Conservation (phyloP, 2,329 filamentous ascomycete species). For the Whalleya microplaca region DNA sequence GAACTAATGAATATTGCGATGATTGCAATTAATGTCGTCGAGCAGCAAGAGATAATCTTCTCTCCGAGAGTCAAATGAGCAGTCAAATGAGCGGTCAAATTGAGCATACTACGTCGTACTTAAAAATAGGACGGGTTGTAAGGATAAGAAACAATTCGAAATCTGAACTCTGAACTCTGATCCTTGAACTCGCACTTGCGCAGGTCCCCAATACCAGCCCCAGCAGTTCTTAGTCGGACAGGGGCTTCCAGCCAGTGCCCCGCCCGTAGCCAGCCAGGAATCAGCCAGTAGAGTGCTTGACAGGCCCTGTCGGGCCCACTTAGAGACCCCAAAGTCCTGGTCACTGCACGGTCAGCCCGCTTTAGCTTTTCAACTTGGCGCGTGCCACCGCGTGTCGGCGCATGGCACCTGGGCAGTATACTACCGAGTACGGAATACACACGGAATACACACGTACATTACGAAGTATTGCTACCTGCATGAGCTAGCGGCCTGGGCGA, state of each 20-base stretch:
- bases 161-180: no score
- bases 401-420: slow-evolving; percentile 11
- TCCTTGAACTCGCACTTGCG: no score
- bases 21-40: neutral
- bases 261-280: no score
- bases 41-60: no score
- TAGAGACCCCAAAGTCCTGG: slow-evolving; percentile 17
- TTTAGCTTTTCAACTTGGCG: slow-evolving; percentile 9
- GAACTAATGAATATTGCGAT: neutral
- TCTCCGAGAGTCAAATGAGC: neutral
- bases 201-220: no score
- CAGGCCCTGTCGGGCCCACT: slow-evolving; percentile 15
- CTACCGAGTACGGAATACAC: no score
- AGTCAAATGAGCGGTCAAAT: neutral
- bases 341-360: slow-evolving; percentile 13
- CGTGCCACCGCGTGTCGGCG: slow-evolving; percentile 10
- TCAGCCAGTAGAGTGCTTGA: slow-evolving; percentile 17
- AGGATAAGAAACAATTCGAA: no score
- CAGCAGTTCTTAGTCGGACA: slow-evolving; percentile 2
- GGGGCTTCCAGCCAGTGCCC: no score
- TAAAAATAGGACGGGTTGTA: no score
- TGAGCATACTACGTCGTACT: no score
- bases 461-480: neutral
- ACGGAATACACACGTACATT: no score
- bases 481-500: neutral